phyloP scores from a whole-genome alignment of 129 eudicot genomes.

The Tagetes patula region DNA sequence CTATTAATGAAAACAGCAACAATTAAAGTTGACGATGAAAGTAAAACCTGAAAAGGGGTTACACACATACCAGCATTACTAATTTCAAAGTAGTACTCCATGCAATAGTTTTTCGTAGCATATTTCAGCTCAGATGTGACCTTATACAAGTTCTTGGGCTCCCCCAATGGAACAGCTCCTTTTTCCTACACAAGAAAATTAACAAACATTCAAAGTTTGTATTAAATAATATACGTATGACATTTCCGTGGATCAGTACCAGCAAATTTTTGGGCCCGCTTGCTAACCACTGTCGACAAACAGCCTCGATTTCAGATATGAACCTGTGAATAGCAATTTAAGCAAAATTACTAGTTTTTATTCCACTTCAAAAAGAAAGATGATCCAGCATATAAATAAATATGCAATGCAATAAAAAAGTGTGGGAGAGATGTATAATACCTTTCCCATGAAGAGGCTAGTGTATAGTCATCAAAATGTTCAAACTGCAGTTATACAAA shows the following conservation, averaged over 20 bases:
- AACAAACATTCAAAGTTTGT: background rate
- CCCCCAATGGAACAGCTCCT: slow-evolving; percentile 56
- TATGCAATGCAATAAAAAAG: slow-evolving; percentile 6
- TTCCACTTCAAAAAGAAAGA: slow-evolving; percentile 1
- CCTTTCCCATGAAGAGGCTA: slow-evolving; percentile 99
- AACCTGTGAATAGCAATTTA: slow-evolving; percentile 50
- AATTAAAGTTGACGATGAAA: background rate
- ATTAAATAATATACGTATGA: background rate
- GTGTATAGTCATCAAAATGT: slow-evolving; percentile 89
- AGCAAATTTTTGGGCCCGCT: slow-evolving; percentile 72
- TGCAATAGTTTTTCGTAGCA: slow-evolving; percentile 69
- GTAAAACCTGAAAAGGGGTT: slow-evolving; percentile 9
- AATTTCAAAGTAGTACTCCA: slow-evolving; percentile 79
- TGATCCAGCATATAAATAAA: background rate
- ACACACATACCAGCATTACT: slow-evolving; percentile 51
- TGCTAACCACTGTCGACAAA: slow-evolving; percentile 87
- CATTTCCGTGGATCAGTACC: slow-evolving; percentile 39
- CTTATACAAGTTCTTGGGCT: slow-evolving; percentile 57
- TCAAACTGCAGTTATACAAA: slow-evolving; percentile 53
- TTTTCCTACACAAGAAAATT: slow-evolving; percentile 52
- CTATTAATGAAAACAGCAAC: background rate
- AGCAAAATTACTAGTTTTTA: background rate
- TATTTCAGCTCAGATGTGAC: slow-evolving; percentile 79
- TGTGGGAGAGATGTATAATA: slow-evolving; percentile 21
- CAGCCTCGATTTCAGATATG: slow-evolving; percentile 94